Evolutionary conservation across 164 flowering plant species (phyloP).

Genomic region (Liquidambar formosana): DNA sequence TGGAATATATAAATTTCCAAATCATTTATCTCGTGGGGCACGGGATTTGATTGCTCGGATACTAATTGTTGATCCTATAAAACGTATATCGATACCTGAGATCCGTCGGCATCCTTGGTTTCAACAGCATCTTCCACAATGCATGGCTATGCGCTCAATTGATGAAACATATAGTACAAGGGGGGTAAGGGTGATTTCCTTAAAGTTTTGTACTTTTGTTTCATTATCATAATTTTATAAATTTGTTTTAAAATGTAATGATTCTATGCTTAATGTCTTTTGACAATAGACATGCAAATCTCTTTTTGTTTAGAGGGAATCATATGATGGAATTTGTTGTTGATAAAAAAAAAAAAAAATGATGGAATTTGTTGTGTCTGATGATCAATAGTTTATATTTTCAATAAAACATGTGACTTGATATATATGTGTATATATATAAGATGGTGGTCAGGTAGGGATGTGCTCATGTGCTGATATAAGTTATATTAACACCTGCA

Average conservation of each 20-base stretch:
- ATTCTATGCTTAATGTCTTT: too few relatives aligned
- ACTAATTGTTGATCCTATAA: constrained; percentile 26
- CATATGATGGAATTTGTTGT: neutral
- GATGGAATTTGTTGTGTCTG: neutral
- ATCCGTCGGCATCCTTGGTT: constrained; percentile 33
- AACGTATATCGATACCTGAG: constrained; percentile 28
- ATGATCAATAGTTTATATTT: too few relatives aligned
- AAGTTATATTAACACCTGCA: too few relatives aligned
- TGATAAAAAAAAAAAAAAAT: too few relatives aligned
- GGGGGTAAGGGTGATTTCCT: constrained; percentile 5
- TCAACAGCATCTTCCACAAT: constrained; percentile 18
- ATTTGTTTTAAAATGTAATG: neutral
- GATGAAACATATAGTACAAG: neutral
- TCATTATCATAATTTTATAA: neutral
- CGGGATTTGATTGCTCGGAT: constrained; percentile 27
- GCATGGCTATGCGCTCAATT: constrained; percentile 10
- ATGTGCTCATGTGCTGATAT: too few relatives aligned
- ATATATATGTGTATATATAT: too few relatives aligned
- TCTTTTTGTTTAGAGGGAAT: neutral
- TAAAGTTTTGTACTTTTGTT: neutral
- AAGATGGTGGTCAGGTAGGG: too few relatives aligned
- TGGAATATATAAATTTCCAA: constrained; percentile 21
- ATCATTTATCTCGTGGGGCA: constrained; percentile 23
- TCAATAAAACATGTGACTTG: too few relatives aligned
- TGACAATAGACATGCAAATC: neutral